Evolutionary conservation across 163 green algal species (phyloP), one percentile per base, ranked within the genome.

Genomic region (Smithsoniella earleae): DNA sequence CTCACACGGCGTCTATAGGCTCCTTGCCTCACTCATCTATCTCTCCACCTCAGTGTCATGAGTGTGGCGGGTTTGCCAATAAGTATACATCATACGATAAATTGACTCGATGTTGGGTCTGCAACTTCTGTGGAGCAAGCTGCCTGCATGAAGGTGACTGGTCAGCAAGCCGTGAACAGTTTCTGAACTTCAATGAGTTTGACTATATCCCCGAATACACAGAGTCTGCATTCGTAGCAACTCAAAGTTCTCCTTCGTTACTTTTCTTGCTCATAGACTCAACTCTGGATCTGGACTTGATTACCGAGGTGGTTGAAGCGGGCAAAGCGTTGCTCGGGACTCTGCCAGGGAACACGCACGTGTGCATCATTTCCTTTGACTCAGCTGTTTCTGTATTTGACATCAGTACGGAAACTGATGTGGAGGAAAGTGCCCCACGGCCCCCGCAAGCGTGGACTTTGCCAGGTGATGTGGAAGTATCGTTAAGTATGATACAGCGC

Each of bases 341-440:
- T 27, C 49, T 64, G 5, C 49, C 49, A 25, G 25, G 25, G 5
- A 25, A 5, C 4, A 64, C 49, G 3, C 49, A 36, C 49, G 33
- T 64, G 25, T 64, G 25, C 49, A 25, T 64, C 49, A 64, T 64
- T 27, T 36, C 49, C 5, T 64, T 64, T 10, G 49, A 64, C 49
- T 64, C 49, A 6, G 49, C 49, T 4, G 49, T 64, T 25, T 36
- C 49, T 4, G 25, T 64, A 25, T 64, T 36, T 27, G 49, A 64
- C 49, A 25, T 64, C 49, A 25, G 5, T 27, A 6, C 4, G 4
- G 25, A 25, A 54, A 54, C 16, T 54, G 18, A 54, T 18, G 43
- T 18, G 16, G 43, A 54, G 16, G 43, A 18, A 54, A n/a, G n/a
- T n/a, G n/a, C n/a, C 18, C 43, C 43, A 54, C 43, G 18, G 43